Evolutionary conservation across 2,329 filamentous ascomycete species (phyloP), one percentile per base, ranked within the genome.

Genomic region (Fusarium sp.): DNA sequence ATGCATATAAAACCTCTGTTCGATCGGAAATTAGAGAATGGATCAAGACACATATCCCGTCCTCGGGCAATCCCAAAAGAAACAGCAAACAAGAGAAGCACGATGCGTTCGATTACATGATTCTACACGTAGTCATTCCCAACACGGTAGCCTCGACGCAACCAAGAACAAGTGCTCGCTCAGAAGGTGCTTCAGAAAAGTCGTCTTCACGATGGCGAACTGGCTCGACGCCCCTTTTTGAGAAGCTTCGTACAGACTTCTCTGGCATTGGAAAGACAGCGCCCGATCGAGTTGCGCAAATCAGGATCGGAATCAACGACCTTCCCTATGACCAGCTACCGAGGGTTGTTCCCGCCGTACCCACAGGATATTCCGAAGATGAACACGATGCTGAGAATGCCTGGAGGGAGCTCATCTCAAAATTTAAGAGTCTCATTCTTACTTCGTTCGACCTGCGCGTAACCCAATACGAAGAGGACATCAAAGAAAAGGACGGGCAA

Each of bases 71-170:
- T 48, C 85, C 87, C 50, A 77, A 80, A 71, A 77, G 80, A 28
- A 74, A 79, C 19, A 91, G 82, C 70, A 88, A 86, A 19, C 89
- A 93, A 71, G 94, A 97, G 72, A 95, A 96, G 61, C 95, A 99
- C 72, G 94, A 99, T 79, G 94, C 95, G 1, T 97, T 91, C 68
- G 95, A 99, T 76, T 98, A 93, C 91, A 81, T 99, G 65, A 91
- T 99, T 51, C 74, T 99, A 22, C 95, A 99, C 74, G 91, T 99
- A 25, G 91, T 97, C 11, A 82, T 96, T 15, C 93, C 94, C 12
- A 93, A 96, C 63, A 94, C 92, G 0, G 82, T 86, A 12, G 92
- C 92, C 2, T 88, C 91, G 22, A 91, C 88, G 2, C 92, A 96
- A 72, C 91, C 92, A 12, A 84, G 90, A 61, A 85, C 81, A 54